Evolutionary conservation across 139 green algal species (phyloP).

Genomic region (Desmodesmus armatus): DNA sequence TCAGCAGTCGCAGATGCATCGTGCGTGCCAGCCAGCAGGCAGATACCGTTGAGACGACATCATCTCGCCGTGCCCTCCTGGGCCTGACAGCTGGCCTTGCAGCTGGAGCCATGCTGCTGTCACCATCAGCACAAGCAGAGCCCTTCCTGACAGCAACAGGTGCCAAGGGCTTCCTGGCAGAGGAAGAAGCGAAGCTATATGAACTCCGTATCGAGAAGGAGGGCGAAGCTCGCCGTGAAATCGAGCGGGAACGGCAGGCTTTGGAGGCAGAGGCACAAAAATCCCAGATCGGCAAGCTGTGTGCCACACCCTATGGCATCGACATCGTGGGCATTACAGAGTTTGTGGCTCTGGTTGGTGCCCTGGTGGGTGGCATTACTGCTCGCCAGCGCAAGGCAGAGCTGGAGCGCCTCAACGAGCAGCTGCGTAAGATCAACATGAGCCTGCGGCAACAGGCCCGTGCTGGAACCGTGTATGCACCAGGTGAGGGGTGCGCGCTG

Average conservation of each 20-base stretch:
- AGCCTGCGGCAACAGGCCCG: conserved; percentile 89
- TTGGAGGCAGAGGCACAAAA: conserved; percentile 63
- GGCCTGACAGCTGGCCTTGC: conserved; percentile 31
- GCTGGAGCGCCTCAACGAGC: conserved; percentile 92
- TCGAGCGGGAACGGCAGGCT: conserved; percentile 57
- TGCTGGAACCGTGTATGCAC: conserved; percentile 88
- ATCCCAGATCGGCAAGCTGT: conserved; percentile 84
- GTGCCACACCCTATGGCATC: conserved; percentile 95
- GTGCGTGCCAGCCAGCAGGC: background rate
- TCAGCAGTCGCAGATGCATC: conserved; percentile 4
- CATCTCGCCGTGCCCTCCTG: conserved; percentile 7
- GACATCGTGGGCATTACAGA: conserved; percentile 98
- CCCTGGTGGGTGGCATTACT: conserved; percentile 74
- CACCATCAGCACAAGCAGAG: conserved; percentile 14
- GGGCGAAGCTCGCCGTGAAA: conserved; percentile 54
- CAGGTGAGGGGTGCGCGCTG: conserved; percentile 16
- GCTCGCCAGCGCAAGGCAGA: conserved; percentile 87
- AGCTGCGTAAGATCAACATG: conserved; percentile 92
- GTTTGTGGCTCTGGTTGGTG: conserved; percentile 85
- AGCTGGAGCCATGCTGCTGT: conserved; percentile 29
- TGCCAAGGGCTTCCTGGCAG: conserved; percentile 70
- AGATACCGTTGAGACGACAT: background rate
- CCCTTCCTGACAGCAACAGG: conserved; percentile 49
- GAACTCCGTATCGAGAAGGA: conserved; percentile 76
- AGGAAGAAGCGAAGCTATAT: conserved; percentile 81